Conservation (phyloP, 208 protist species). For the Polymyxa betae region DNA sequence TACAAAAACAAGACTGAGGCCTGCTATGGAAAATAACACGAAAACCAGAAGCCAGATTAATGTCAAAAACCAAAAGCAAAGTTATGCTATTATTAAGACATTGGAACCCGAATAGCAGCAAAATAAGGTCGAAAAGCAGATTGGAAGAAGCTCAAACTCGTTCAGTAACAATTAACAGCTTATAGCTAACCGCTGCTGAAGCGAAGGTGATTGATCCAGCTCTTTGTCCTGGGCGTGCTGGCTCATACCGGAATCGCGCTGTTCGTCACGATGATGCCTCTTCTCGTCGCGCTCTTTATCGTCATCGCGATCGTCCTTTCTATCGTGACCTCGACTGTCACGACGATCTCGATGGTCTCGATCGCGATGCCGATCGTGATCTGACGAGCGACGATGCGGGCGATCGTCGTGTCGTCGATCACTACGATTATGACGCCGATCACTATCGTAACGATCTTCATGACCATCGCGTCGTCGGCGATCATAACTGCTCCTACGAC, state of each 20-base stretch:
- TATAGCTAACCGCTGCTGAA: too few relatives aligned
- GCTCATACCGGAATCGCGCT: background rate
- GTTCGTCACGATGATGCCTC: background rate
- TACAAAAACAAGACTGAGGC: too few relatives aligned
- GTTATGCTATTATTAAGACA: too few relatives aligned
- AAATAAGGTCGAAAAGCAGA: too few relatives aligned
- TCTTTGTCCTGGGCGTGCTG: background rate
- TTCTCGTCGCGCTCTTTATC: background rate
- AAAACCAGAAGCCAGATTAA: too few relatives aligned
- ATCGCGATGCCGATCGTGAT: background rate
- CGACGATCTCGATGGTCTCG: slow-evolving; percentile 3
- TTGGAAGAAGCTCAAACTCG: too few relatives aligned
- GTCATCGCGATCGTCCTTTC: background rate
- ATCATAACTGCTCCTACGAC: background rate
- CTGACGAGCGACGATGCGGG: background rate
- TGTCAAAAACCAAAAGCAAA: too few relatives aligned
- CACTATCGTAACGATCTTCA: background rate
- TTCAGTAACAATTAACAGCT: too few relatives aligned
- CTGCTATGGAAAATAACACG: too few relatives aligned
- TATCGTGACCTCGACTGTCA: background rate
- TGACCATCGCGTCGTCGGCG: background rate
- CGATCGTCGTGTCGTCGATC: background rate
- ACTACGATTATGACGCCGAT: background rate
- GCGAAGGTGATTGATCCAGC: too few relatives aligned
- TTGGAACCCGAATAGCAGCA: too few relatives aligned